Conservation (phyloP, 2,329 filamentous ascomycete genomes). For the Bipolaris cookei region DNA sequence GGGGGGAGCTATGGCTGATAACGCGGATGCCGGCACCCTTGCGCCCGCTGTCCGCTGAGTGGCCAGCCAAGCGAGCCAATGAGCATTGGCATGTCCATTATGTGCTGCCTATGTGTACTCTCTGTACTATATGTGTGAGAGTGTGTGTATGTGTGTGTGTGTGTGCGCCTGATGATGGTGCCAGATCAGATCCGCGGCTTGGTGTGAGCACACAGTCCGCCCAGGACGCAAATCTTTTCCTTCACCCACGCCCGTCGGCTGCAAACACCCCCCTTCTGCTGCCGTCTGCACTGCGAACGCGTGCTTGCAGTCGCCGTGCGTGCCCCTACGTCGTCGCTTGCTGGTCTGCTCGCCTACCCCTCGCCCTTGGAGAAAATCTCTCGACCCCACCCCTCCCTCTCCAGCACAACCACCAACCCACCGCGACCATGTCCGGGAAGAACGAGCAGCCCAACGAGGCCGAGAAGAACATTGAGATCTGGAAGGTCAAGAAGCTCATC, state of each 20-base stretch:
- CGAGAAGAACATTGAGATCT: constrained; percentile 94
- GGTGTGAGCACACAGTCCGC: constrained; percentile 1
- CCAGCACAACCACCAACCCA: constrained; percentile 16
- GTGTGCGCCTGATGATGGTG: not conserved
- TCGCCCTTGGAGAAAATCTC: constrained; percentile 25
- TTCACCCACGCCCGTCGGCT: not conserved
- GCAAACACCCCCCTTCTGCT: not conserved
- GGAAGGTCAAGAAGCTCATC: constrained; percentile 99
- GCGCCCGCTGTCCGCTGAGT: constrained; percentile 17
- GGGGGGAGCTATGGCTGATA: constrained; percentile 9
- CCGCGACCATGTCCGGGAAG: constrained; percentile 44
- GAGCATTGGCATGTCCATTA: too few species aligned
- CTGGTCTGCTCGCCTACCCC: constrained; percentile 12
- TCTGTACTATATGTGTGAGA: too few species aligned
- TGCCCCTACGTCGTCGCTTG: constrained; percentile 27
- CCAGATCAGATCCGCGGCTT: not conserved
- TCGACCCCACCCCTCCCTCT: constrained; percentile 23
- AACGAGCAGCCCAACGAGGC: constrained; percentile 78
- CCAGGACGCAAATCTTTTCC: not conserved
- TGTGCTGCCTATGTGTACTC: too few species aligned
- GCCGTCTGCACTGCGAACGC: not conserved
- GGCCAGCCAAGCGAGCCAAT: constrained; percentile 27
- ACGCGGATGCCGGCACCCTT: constrained; percentile 11
- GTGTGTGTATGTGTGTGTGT: not conserved
- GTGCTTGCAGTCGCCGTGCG: not conserved